phyloP scores from a whole-genome alignment of 805 yeast genomes.

The Candida verbasci region DNA sequence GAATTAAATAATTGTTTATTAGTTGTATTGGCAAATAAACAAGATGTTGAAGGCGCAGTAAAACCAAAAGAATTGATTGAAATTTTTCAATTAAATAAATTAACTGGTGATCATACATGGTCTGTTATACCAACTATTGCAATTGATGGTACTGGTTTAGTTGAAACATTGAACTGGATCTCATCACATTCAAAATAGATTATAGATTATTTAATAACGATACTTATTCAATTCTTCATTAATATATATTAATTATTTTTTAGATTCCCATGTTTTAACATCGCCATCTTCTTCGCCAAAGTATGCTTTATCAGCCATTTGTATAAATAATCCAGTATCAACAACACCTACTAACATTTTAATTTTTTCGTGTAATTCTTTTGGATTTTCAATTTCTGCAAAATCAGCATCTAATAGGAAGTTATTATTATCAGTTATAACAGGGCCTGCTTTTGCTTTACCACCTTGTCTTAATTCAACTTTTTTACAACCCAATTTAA shows the following conservation, averaged over 20 bases:
- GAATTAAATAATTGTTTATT: constrained; percentile 78
- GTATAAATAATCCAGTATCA: constrained; percentile 86
- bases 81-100: constrained; percentile 55
- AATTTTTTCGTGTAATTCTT: constrained; percentile 55
- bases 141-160: constrained; percentile 82
- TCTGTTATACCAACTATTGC: constrained; percentile 91
- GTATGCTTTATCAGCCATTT: constrained; percentile 74
- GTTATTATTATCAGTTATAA: constrained; percentile 93
- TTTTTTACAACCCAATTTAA: constrained; percentile 56
- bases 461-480: constrained; percentile 80
- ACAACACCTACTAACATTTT: constrained; percentile 87
- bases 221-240: not conserved
- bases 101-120: constrained; percentile 70
- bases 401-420: constrained; percentile 91
- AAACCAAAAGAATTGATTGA: constrained; percentile 80
- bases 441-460: constrained; percentile 93
- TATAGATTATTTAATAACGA: not conserved
- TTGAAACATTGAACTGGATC: constrained; percentile 85
- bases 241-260: not conserved
- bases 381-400: constrained; percentile 59
- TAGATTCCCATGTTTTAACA: constrained; percentile 17
- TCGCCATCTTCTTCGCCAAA: constrained; percentile 83
- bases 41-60: constrained; percentile 68
- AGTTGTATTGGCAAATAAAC: constrained; percentile 85
- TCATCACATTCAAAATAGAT: constrained; percentile 44